Percentiles rank a stretch among this genome's conserved stretches.
Conservation (phyloP, 169 alveolate species). For the Plasmodium inui region DNA sequence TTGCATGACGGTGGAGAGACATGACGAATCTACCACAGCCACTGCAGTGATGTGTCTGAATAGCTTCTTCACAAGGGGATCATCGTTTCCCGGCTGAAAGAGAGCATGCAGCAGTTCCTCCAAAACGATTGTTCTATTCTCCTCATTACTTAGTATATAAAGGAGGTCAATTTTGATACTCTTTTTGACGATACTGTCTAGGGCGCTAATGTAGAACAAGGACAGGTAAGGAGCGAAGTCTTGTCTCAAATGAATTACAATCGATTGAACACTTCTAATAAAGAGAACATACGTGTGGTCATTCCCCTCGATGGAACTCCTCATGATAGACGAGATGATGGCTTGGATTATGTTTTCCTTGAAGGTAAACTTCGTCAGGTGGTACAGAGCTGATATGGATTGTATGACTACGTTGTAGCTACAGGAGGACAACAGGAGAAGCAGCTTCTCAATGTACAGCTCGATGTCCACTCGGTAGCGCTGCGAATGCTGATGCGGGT, state of each 20-base stretch:
- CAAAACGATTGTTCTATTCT: constrained; percentile 12
- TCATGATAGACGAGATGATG: constrained; percentile 12
- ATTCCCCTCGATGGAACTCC: constrained; percentile 18
- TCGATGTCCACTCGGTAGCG: constrained; percentile 19
- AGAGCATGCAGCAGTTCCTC: constrained; percentile 23
- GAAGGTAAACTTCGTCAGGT: constrained; percentile 28
- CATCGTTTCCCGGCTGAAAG: constrained; percentile 15
- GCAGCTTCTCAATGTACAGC: constrained; percentile 25
- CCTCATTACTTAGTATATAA: not conserved
- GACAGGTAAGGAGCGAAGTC: constrained; percentile 21
- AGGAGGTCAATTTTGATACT: constrained; percentile 20
- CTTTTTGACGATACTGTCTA: constrained; percentile 18
- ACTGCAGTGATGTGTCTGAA: constrained; percentile 22
- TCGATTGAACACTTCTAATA: constrained; percentile 27
- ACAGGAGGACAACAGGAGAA: constrained; percentile 3
- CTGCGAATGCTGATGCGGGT: too few relatives aligned
- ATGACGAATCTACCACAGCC: constrained; percentile 7
- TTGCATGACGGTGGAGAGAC: constrained; percentile 21
- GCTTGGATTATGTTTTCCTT: constrained; percentile 21
- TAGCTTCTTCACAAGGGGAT: constrained; percentile 11
- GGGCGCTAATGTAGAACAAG: constrained; percentile 9
- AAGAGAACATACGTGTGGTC: constrained; percentile 38
- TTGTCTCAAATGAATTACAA: constrained; percentile 5
- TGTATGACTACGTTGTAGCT: constrained; percentile 21
- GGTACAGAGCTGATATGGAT: constrained; percentile 21